Conservation (phyloP, 1,284 basidiomycete genomes). For the Phlebopus sp. region DNA sequence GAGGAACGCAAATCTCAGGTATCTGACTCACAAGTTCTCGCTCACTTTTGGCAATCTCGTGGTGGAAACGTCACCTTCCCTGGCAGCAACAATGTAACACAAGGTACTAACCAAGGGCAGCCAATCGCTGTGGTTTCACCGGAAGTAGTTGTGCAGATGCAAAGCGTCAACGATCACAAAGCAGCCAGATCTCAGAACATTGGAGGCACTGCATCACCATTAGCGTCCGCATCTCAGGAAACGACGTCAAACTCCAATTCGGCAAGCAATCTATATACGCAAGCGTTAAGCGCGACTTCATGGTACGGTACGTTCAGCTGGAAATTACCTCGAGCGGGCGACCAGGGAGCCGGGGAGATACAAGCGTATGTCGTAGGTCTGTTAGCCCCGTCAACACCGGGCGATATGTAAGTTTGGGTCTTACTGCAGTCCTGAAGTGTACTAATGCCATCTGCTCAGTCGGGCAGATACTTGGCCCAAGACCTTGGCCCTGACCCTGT, state of each 20-base stretch:
- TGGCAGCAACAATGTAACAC: constrained; percentile 1
- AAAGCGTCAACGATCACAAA: constrained; percentile 48
- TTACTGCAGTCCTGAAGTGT: neutral
- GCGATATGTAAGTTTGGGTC: constrained; percentile 33
- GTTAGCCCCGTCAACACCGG: constrained; percentile 3
- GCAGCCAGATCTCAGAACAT: constrained; percentile 14
- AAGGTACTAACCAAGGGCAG: constrained; percentile 14
- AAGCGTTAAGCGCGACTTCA: neutral
- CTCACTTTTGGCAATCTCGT: constrained; percentile 30
- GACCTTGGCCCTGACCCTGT: constrained; percentile 41
- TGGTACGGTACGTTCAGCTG: constrained; percentile 58
- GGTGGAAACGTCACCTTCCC: constrained; percentile 12
- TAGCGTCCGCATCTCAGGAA: constrained; percentile 14
- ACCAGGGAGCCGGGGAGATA: constrained; percentile 41
- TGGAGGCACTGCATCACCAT: constrained; percentile 10
- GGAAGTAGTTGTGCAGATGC: constrained; percentile 45
- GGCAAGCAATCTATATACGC: constrained; percentile 9
- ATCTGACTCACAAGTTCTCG: constrained; percentile 20
- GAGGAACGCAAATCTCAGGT: constrained; percentile 24
- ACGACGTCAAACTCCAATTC: constrained; percentile 1
- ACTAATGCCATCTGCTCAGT: constrained; percentile 33
- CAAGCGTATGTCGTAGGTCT: constrained; percentile 41
- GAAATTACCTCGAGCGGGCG: constrained; percentile 40
- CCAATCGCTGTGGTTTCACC: constrained; percentile 11
- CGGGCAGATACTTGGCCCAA: constrained; percentile 54